Base-by-base conservation (phyloP, 768 basidiomycete species). In the Suillus paluster region DNA sequence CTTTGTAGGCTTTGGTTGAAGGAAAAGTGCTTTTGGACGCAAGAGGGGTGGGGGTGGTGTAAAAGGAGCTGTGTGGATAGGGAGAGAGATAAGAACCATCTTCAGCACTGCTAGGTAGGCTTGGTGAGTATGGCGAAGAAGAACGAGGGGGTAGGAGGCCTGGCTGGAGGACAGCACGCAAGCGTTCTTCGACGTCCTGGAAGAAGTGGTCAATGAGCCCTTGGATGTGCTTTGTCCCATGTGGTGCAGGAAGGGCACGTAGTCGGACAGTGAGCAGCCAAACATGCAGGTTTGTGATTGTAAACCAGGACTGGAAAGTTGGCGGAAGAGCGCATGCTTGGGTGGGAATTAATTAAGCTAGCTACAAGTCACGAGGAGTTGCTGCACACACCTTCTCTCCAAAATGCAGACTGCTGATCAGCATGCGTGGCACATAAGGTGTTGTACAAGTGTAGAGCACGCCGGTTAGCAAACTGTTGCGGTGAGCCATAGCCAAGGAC, bases 221-320 rank as follows among this genome's bases (percentile, higher is more conserved):
- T 76, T 96, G 91, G 66, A 90, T 82, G 77, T 91, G 91, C 63
- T 83, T 72, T 66, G 78, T 78, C 25, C 91, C 92, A 58, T 90
- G 82, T 1, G 84, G 81, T 15, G 78, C 70, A 2, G 89, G 94
- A 12, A 98, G 85, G 0, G 92, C 87, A 23, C 97, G 93, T 11
- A 97, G 83, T 25, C 96, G 91, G 58, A 92, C 91, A 19, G 90
- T 90, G 55, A 96, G 86, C 66, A 98, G 81, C 91, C 95, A 96
- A 53, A 98, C 80, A 75, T 99, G 95, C 33, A 98, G 81, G 66
- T 96, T 95, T 33, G 94, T 94, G 56, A 97, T 78, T 5, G 92
- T 93, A 78, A 98, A 98, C 92, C 95, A 98, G 17, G 97, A 93
- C 70, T 98, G 96, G 75, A 97, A 97, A 0, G 97, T 97, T 14